Conservation (phyloP, 176 grass and related monocot species). For the Elaeis guineensis region DNA sequence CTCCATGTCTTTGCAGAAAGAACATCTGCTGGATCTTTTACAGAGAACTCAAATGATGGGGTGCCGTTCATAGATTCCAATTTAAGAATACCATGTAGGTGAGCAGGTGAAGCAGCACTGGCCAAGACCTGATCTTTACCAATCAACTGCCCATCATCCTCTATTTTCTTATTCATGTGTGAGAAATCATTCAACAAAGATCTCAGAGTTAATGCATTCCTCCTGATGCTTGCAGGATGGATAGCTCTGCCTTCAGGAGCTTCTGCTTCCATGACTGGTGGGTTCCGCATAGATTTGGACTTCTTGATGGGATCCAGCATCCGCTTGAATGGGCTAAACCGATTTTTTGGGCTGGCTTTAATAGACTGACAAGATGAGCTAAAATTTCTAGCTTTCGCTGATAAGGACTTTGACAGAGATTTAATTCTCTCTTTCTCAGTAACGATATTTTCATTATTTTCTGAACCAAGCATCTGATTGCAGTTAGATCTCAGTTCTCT, state of each 20-base stretch:
- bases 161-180: conserved; percentile 22
- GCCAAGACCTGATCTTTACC: conserved; percentile 20
- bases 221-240: conserved; percentile 16
- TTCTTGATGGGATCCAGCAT: conserved; percentile 81
- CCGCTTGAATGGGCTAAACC: conserved; percentile 66
- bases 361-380: conserved; percentile 22
- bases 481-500: conserved; percentile 24
- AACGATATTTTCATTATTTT: conserved; percentile 12
- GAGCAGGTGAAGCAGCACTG: conserved; percentile 50
- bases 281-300: conserved; percentile 61
- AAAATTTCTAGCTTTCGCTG: conserved; percentile 43
- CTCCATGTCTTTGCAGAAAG: conserved; percentile 75
- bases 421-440: conserved; percentile 23
- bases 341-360: conserved; percentile 27
- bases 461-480: conserved; percentile 4
- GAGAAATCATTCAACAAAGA: conserved; percentile 60
- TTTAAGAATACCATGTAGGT: conserved; percentile 75
- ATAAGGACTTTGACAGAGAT: conserved; percentile 65
- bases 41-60: conserved; percentile 53
- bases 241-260: conserved; percentile 12
- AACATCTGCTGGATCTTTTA: conserved; percentile 54
- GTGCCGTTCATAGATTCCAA: conserved; percentile 43
- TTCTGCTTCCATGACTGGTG: conserved; percentile 31
- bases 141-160: conserved; percentile 18
- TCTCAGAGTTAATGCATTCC: conserved; percentile 33